Conservation (phyloP, 441 rosid species). For the Syzygium syzygioides region DNA sequence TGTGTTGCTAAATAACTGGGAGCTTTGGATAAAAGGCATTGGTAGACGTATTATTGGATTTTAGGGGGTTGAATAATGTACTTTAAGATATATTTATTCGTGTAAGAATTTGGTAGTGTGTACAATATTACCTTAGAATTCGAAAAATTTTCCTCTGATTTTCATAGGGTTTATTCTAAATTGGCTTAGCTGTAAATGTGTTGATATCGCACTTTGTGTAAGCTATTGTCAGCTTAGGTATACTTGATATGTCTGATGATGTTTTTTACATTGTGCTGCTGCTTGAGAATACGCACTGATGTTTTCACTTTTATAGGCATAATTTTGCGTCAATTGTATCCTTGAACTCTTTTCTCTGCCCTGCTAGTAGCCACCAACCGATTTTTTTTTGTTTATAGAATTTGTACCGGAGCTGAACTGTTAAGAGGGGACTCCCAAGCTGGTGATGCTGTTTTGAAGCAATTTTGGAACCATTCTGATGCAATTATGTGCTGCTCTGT, state of each 20-base stretch:
- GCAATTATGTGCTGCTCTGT: conserved; percentile 90
- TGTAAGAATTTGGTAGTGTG: background rate
- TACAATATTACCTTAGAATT: background rate
- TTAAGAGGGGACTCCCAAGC: conserved; percentile 39
- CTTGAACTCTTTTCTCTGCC: background rate
- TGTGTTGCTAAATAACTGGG: background rate
- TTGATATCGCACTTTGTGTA: background rate
- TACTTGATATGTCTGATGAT: background rate
- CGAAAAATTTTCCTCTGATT: background rate
- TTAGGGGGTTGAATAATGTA: background rate
- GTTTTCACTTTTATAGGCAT: background rate
- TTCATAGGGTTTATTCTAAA: background rate
- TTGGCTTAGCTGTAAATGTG: background rate
- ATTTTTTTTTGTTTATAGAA: conserved; percentile 25
- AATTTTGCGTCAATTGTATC: background rate
- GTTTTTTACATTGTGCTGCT: background rate
- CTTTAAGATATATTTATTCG: background rate
- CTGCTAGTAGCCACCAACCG: background rate
- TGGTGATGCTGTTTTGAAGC: conserved; percentile 69
- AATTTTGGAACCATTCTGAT: conserved; percentile 81
- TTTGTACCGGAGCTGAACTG: conserved; percentile 67
- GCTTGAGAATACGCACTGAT: background rate
- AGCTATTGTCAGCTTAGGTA: background rate
- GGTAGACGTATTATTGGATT: background rate
- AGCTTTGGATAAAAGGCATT: background rate